Evolutionary conservation across 148 eudicot genomes (phyloP).

Genomic region (Amaranthus cruentus): DNA sequence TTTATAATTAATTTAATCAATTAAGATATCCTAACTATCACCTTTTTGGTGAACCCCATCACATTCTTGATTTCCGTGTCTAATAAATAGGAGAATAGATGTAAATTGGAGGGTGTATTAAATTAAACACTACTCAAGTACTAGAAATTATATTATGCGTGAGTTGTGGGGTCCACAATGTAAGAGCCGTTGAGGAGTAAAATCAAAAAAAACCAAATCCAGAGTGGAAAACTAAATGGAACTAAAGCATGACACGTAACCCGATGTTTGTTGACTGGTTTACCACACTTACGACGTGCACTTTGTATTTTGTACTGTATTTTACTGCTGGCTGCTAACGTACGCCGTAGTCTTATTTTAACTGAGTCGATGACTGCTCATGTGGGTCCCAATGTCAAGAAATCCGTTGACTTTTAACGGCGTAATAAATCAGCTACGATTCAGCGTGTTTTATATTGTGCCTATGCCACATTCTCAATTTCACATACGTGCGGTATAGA

Average conservation of each 20-base stretch:
- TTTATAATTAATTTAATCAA: too few relatives aligned
- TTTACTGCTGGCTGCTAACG: slow-evolving; percentile 1
- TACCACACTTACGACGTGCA: too few relatives aligned
- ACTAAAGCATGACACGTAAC: slow-evolving; percentile 22
- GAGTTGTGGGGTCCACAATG: neutral
- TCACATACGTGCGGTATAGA: neutral
- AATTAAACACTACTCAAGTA: too few relatives aligned
- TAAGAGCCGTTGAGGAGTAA: slow-evolving; percentile 22
- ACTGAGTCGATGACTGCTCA: slow-evolving; percentile 11
- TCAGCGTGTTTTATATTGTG: neutral
- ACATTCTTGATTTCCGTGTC: too few relatives aligned
- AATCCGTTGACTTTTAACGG: slow-evolving; percentile 21
- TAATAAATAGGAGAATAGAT: too few relatives aligned
- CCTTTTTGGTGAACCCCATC: too few relatives aligned
- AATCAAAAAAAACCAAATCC: slow-evolving; percentile 5
- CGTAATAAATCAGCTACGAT: neutral
- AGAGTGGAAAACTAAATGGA: slow-evolving; percentile 12
- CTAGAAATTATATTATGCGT: too few relatives aligned
- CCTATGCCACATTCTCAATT: too few relatives aligned
- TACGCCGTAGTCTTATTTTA: neutral
- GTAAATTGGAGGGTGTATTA: too few relatives aligned
- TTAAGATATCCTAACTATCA: too few relatives aligned
- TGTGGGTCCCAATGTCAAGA: slow-evolving; percentile 15
- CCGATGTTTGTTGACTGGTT: slow-evolving; percentile 21
- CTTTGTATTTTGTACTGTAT: neutral